These are phyloP conservation scores for Biancaea sappan DNA, from an alignment of 306 rosid species.

Conservation along the genomic window DNA sequence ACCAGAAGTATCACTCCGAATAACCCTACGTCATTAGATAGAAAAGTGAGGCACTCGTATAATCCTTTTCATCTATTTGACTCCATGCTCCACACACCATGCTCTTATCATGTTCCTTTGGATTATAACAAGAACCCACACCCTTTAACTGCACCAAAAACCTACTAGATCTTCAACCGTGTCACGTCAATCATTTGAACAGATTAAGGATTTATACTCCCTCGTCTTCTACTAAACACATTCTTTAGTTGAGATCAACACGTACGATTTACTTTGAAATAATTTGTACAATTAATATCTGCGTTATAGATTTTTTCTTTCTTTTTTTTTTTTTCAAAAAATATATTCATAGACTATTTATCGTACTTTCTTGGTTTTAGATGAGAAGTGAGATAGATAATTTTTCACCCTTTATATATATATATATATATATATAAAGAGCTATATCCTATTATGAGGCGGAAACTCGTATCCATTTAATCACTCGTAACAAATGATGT, in stretches of 20 bases:
- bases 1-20: conserved; percentile 30
- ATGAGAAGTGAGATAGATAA: too few relatives aligned
- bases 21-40: conserved; percentile 32
- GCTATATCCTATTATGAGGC: neutral
- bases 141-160: neutral
- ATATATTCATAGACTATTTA: too few relatives aligned
- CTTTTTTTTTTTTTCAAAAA: too few relatives aligned
- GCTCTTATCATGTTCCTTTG: neutral
- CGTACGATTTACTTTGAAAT: too few relatives aligned
- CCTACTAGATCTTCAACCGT: neutral
- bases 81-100: neutral
- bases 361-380: too few relatives aligned
- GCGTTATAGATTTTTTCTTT: too few relatives aligned
- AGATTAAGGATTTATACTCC: too few relatives aligned
- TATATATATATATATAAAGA: too few relatives aligned
- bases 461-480: neutral
- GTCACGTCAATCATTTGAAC: neutral
- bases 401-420: too few relatives aligned
- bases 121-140: neutral
- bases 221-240: too few relatives aligned
- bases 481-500: neutral
- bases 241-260: too few relatives aligned
- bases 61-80: conserved; percentile 8
- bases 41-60: conserved; percentile 8
- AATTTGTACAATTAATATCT: too few relatives aligned